A percentile compares a stretch with the other conserved stretches of the same genome.
Conservation (phyloP, 2,329 filamentous ascomycete genomes). For the Aspergillus spinulosporus region DNA sequence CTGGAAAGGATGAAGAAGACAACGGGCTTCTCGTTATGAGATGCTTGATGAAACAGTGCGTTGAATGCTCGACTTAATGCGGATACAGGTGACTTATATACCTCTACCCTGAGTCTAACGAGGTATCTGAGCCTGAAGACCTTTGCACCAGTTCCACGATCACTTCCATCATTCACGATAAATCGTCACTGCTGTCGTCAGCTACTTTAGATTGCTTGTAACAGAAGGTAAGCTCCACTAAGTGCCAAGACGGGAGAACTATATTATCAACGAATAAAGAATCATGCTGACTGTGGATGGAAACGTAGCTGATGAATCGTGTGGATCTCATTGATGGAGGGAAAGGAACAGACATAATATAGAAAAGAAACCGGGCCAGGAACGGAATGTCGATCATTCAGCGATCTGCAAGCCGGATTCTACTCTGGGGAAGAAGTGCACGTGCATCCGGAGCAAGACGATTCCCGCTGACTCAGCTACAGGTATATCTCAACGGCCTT, state of each 20-base stretch:
- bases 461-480: conserved; percentile 5
- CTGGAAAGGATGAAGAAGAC: background rate
- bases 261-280: background rate
- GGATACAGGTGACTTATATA: background rate
- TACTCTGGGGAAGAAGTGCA: background rate
- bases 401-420: background rate
- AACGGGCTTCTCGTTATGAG: background rate
- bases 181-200: conserved; percentile 9
- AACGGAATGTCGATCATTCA: background rate
- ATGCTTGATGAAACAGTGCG: background rate
- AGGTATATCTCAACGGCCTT: background rate
- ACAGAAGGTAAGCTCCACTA: background rate
- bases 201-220: background rate
- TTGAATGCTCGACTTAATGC: background rate
- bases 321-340: conserved; percentile 8
- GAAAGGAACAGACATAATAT: background rate
- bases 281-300: background rate
- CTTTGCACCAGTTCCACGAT: background rate
- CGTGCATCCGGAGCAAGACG: background rate
- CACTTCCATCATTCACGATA: background rate
- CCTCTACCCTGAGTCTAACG: background rate
- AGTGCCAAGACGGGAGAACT: background rate
- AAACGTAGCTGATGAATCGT: conserved; percentile 3
- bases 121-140: background rate
- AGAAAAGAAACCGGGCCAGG: background rate